phyloP scores from a whole-genome alignment of 139 green algal species.

The Mesotaenium endlicherianum region DNA sequence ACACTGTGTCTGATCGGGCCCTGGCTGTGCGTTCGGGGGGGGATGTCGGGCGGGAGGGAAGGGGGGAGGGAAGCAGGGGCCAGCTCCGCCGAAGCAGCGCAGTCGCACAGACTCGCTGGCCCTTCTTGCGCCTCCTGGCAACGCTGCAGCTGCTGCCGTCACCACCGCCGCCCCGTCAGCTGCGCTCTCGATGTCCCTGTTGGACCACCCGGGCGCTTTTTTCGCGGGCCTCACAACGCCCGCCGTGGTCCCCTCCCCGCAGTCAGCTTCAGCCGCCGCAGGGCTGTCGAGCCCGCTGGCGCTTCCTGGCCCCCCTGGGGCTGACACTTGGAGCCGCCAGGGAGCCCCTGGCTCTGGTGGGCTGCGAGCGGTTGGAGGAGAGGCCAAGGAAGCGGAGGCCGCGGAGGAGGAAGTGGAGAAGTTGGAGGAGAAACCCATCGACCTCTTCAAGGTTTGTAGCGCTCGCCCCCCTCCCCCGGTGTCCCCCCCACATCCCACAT shows the following conservation, averaged over 20 bases:
- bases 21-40: too few relatives aligned
- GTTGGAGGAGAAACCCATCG: conserved; percentile 25
- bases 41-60: not conserved
- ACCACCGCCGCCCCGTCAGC: not conserved
- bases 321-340: not conserved
- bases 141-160: not conserved
- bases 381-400: not conserved
- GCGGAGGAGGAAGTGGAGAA: not conserved
- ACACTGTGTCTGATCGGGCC: too few relatives aligned
- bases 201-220: not conserved
- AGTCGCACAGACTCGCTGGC: not conserved
- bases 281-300: too few relatives aligned
- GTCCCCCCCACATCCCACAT: too few relatives aligned
- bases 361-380: not conserved
- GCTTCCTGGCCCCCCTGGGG: not conserved
- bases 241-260: too few relatives aligned
- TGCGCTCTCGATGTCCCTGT: not conserved
- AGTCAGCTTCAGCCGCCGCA: too few relatives aligned
- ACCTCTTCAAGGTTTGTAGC: conserved; percentile 42
- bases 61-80: not conserved
- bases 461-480: not conserved
- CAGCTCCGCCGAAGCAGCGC: not conserved
- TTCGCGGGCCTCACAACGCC: too few relatives aligned
- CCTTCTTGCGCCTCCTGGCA: not conserved
- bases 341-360: not conserved